Evolutionary conservation across 257 asterid genomes (phyloP).

Genomic region (Penstemon eatonii): DNA sequence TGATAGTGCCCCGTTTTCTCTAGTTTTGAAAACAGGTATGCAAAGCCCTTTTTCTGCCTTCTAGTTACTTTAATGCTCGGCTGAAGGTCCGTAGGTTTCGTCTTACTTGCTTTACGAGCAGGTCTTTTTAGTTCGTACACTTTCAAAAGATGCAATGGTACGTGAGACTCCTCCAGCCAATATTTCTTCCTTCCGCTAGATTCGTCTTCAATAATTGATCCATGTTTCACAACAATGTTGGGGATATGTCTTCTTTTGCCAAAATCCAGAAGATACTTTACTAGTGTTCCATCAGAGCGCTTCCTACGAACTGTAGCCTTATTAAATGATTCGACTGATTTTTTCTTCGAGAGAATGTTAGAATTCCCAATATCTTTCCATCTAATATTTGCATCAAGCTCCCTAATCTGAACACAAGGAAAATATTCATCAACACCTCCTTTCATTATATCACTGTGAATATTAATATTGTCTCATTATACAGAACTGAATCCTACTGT

Average conservation of each 20-base stretch:
- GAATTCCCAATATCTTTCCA: constrained; percentile 82
- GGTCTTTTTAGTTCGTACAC: constrained; percentile 75
- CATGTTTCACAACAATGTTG: constrained; percentile 70
- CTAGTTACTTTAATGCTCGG: constrained; percentile 36
- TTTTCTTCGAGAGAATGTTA: constrained; percentile 42
- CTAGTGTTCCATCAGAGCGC: constrained; percentile 58
- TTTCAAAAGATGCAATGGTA: constrained; percentile 87
- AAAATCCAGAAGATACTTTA: constrained; percentile 87
- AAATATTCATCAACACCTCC: constrained; percentile 26
- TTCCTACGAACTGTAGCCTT: constrained; percentile 76
- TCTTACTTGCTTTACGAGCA: constrained; percentile 69
- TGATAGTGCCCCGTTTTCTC: constrained; percentile 56
- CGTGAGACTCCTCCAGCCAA: constrained; percentile 88
- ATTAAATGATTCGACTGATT: constrained; percentile 67
- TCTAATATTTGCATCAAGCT: constrained; percentile 76
- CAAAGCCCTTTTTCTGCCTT: constrained; percentile 64
- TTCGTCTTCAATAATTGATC: constrained; percentile 63
- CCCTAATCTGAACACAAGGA: constrained; percentile 67
- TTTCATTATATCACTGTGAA: constrained; percentile 22
- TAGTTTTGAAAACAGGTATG: constrained; percentile 76
- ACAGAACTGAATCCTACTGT: neutral
- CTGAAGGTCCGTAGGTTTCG: constrained; percentile 42
- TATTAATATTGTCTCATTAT: constrained; percentile 12
- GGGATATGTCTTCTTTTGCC: constrained; percentile 94
- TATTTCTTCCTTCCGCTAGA: constrained; percentile 67